Evolutionary conservation across 2,329 filamentous ascomycete genomes (phyloP).

Genomic region (Cordyceps pruinosa): DNA sequence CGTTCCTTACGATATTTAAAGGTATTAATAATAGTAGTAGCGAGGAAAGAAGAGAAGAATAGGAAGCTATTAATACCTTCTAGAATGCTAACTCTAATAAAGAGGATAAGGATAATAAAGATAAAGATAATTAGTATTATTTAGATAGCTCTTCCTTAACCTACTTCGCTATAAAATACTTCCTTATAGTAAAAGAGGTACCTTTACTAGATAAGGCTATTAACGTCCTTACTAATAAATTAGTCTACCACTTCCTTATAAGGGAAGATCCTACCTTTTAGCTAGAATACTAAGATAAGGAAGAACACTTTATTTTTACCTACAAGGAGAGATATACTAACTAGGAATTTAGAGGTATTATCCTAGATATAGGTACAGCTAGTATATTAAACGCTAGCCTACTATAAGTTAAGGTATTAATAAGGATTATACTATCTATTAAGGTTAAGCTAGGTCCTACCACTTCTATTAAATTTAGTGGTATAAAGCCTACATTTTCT

Average conservation of each 20-base stretch:
- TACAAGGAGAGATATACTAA: background rate
- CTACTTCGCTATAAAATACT: background rate
- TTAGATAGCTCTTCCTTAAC: too few species aligned
- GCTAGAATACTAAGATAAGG: background rate
- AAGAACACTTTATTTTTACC: background rate
- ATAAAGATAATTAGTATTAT: background rate
- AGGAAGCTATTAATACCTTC: background rate
- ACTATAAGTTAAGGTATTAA: background rate
- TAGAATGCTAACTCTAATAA: background rate
- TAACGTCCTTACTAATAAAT: too few species aligned
- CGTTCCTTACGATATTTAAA: background rate
- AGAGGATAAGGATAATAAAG: background rate
- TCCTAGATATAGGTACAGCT: background rate
- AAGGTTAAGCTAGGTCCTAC: background rate
- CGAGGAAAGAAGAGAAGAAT: background rate
- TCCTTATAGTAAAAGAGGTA: background rate
- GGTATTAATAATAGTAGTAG: background rate
- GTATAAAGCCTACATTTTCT: background rate
- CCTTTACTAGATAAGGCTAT: background rate
- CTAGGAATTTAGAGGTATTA: background rate
- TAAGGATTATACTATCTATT: background rate
- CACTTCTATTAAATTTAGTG: background rate
- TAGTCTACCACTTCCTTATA: background rate
- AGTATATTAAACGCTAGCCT: background rate
- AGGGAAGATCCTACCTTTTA: background rate